Percentiles rank a stretch among this genome's conserved stretches.
phyloP scores from a whole-genome alignment of 116 monocot species.

The Phalaenopsis hybrid region DNA sequence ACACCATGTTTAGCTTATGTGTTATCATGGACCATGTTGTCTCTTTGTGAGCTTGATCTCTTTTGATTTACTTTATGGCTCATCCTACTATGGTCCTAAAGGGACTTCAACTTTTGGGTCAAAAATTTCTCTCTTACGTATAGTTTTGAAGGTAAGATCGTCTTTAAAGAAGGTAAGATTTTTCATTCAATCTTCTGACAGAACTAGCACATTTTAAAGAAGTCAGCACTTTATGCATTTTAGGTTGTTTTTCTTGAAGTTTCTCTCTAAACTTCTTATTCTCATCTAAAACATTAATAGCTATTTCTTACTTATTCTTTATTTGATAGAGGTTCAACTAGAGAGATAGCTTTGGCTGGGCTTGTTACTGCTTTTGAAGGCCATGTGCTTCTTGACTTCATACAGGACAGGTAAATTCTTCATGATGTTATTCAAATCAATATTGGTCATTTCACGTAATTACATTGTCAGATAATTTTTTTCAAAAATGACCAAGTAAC shows the following conservation, averaged over 20 bases:
- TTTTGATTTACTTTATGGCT: no score
- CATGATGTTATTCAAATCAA: not conserved
- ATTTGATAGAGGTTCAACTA: slow-evolving; percentile 42
- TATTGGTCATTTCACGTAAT: not conserved
- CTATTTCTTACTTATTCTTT: not conserved
- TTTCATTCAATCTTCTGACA: not conserved
- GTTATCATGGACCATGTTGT: no score
- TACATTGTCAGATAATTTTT: no score
- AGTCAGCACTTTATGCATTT: not conserved
- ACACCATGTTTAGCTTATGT: no score
- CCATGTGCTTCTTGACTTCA: slow-evolving; percentile 42
- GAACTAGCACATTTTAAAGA: not conserved
- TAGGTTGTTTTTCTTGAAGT: not conserved
- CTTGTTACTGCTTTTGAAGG: slow-evolving; percentile 69
- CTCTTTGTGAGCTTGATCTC: no score
- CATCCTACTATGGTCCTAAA: no score
- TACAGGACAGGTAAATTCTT: slow-evolving; percentile 59
- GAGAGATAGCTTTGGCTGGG: slow-evolving; percentile 54
- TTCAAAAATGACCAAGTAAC: no score
- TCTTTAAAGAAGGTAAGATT: not conserved
- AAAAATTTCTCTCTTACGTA: not conserved
- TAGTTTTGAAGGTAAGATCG: not conserved
- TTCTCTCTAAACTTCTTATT: not conserved
- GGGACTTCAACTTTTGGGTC: no score
- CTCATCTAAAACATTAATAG: not conserved